phyloP scores from a whole-genome alignment of 305 asterid genomes.

The Ilex paraguariensis region DNA sequence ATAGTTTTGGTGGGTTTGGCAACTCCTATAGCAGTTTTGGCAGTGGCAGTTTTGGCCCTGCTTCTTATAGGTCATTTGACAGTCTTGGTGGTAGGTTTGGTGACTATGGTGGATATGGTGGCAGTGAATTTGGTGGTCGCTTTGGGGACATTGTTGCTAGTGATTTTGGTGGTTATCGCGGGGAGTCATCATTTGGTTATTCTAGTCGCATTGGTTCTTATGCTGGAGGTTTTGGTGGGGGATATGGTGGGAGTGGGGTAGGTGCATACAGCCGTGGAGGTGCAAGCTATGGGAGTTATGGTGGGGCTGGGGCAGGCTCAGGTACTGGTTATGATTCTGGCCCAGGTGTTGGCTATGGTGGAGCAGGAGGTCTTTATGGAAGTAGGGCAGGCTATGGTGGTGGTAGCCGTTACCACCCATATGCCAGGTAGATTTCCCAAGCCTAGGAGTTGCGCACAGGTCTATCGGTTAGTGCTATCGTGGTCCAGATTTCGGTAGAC shows the following conservation, averaged over 20 bases:
- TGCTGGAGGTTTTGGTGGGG: slow-evolving; percentile 71
- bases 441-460: slow-evolving; percentile 55
- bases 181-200: slow-evolving; percentile 74
- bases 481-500: slow-evolving; percentile 52
- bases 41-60: slow-evolving; percentile 82
- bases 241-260: slow-evolving; percentile 60
- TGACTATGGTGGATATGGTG: slow-evolving; percentile 62
- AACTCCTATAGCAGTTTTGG: slow-evolving; percentile 65
- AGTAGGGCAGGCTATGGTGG: slow-evolving; percentile 95
- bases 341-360: slow-evolving; percentile 71
- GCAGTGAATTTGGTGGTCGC: slow-evolving; percentile 64
- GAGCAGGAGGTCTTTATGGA: slow-evolving; percentile 76
- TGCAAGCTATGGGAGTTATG: slow-evolving; percentile 53
- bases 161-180: slow-evolving; percentile 65
- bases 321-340: slow-evolving; percentile 86
- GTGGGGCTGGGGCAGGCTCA: slow-evolving; percentile 58
- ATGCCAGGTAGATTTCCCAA: slow-evolving; percentile 69
- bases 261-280: slow-evolving; percentile 90
- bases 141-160: slow-evolving; percentile 73
- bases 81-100: slow-evolving; percentile 73
- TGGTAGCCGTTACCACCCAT: slow-evolving; percentile 92
- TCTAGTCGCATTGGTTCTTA: slow-evolving; percentile 78
- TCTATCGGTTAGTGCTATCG: slow-evolving; percentile 53
- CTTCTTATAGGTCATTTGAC: slow-evolving; percentile 85
- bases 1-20: slow-evolving; percentile 71